Evolutionary conservation across 2,329 filamentous ascomycete species (phyloP).

Genomic region (Bipolaris cookei): DNA sequence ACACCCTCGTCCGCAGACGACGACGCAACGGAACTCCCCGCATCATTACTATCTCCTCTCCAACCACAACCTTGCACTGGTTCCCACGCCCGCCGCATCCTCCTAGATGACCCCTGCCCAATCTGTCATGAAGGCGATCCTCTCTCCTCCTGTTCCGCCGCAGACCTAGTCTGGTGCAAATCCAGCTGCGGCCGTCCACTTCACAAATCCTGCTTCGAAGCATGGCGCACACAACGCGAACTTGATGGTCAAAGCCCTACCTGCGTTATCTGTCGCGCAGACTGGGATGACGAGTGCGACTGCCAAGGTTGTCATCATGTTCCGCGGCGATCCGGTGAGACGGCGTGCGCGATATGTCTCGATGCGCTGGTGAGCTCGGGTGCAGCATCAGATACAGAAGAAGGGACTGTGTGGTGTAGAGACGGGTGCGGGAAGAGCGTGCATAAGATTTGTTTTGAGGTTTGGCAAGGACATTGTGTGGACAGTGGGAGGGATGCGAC

Average conservation of each 20-base stretch:
- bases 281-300: slow-evolving; percentile 17
- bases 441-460: slow-evolving; percentile 20
- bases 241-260: neutral
- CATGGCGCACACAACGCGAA: slow-evolving; percentile 13
- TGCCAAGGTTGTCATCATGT: slow-evolving; percentile 3
- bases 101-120: slow-evolving; percentile 25
- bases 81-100: slow-evolving; percentile 24
- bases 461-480: slow-evolving; percentile 14
- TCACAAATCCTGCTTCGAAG: slow-evolving; percentile 24
- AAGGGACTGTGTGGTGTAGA: slow-evolving; percentile 23
- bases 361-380: slow-evolving; percentile 1
- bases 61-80: slow-evolving; percentile 4
- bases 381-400: neutral
- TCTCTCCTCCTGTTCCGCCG: slow-evolving; percentile 4
- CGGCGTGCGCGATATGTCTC: slow-evolving; percentile 11
- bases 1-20: neutral
- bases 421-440: slow-evolving; percentile 24
- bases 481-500: neutral
- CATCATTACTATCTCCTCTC: neutral
- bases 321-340: neutral
- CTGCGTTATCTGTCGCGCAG: slow-evolving; percentile 23
- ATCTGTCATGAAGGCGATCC: slow-evolving; percentile 26
- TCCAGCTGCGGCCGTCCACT: slow-evolving; percentile 21
- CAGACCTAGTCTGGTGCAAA: slow-evolving; percentile 27
- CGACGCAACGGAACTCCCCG: too few relatives aligned